These are phyloP conservation scores for Benincasa hispida DNA, from an alignment of 306 rosid genomes.

Conservation along the genomic window DNA sequence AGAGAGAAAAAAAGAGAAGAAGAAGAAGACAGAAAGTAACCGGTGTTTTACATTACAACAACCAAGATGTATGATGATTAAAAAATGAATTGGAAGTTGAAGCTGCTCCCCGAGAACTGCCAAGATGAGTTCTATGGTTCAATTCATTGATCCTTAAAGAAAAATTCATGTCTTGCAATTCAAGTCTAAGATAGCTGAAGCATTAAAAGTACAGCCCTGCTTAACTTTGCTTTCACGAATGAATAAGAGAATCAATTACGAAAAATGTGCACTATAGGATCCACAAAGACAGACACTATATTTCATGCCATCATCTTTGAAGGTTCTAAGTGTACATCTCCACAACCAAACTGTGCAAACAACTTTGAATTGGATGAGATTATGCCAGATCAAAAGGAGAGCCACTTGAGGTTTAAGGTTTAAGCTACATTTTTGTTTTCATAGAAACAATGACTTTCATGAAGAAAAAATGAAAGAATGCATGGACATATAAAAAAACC, in stretches of 20 bases:
- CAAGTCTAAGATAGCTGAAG: background rate
- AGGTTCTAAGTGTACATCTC: background rate
- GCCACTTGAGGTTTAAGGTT: background rate
- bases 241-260: background rate
- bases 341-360: background rate
- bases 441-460: too few species aligned
- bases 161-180: background rate
- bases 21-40: background rate
- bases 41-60: background rate
- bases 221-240: background rate
- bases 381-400: background rate
- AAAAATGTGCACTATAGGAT: background rate
- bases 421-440: too few species aligned
- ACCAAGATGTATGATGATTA: background rate
- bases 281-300: background rate
- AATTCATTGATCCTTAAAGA: background rate
- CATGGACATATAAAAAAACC: too few species aligned
- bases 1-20: too few species aligned
- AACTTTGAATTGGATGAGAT: background rate
- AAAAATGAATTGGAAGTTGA: conserved; percentile 1
- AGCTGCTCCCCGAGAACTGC: background rate
- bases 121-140: background rate
- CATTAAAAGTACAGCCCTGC: background rate
- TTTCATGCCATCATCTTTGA: background rate
- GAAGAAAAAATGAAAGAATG: too few species aligned